Evolutionary conservation across 495 filamentous ascomycete species (phyloP).

Genomic region (Penicillium pulvis): DNA sequence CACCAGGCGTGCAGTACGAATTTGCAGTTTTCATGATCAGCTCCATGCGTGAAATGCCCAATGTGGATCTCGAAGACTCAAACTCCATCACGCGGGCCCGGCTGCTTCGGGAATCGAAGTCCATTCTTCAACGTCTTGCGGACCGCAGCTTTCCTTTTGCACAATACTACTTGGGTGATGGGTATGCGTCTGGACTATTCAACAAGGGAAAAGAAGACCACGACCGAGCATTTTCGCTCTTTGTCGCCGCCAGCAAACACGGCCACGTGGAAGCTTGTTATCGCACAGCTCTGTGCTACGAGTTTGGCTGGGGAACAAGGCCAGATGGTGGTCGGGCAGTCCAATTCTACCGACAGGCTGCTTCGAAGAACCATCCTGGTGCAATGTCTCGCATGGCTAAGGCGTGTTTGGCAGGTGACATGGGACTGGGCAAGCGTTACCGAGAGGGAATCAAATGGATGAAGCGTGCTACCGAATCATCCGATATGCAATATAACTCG

Average conservation of each 20-base stretch:
- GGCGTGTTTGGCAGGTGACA: slow-evolving; percentile 84
- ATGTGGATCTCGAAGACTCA: slow-evolving; percentile 41
- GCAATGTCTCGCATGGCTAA: slow-evolving; percentile 90
- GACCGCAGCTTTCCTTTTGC: slow-evolving; percentile 92
- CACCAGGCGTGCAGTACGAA: slow-evolving; percentile 85
- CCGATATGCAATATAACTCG: slow-evolving; percentile 87
- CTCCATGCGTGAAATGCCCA: slow-evolving; percentile 67
- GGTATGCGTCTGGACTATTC: slow-evolving; percentile 91
- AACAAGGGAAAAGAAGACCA: slow-evolving; percentile 90
- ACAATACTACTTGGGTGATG: slow-evolving; percentile 96
- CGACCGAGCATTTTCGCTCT: slow-evolving; percentile 86
- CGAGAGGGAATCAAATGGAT: slow-evolving; percentile 96
- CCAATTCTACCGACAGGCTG: slow-evolving; percentile 87
- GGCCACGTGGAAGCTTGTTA: slow-evolving; percentile 97
- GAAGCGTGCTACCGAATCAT: slow-evolving; percentile 85
- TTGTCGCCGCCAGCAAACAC: slow-evolving; percentile 92
- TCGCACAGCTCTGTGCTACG: slow-evolving; percentile 90
- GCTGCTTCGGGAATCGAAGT: slow-evolving; percentile 81
- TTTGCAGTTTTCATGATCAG: slow-evolving; percentile 94
- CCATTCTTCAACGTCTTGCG: slow-evolving; percentile 81
- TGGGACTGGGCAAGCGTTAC: slow-evolving; percentile 82
- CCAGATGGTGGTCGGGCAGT: slow-evolving; percentile 88
- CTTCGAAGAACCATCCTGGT: slow-evolving; percentile 91
- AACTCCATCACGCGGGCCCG: slow-evolving; percentile 58
- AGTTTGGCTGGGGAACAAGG: slow-evolving; percentile 95